These are phyloP conservation scores for Blastomyces parvus DNA, from an alignment of 2,329 filamentous ascomycete genomes.

Conservation along the genomic window DNA sequence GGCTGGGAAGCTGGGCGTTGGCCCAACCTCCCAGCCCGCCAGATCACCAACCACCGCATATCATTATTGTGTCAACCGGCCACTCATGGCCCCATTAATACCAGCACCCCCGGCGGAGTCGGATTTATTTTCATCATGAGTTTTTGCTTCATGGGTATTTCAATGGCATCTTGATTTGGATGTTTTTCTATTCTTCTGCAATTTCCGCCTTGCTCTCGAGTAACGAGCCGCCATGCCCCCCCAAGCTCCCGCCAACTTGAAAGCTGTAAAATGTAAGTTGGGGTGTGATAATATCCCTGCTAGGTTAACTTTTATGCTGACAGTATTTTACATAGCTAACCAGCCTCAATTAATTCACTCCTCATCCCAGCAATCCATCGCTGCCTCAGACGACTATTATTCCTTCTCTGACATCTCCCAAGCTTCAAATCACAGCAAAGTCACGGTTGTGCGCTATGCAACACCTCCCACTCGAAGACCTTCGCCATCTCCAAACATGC, in stretches of 20 bases:
- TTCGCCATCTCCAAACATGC: slow-evolving; percentile 23
- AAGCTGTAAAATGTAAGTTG: slow-evolving; percentile 33
- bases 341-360: slow-evolving; percentile 37
- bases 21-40: slow-evolving; percentile 5
- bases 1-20: slow-evolving; percentile 3
- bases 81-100: slow-evolving; percentile 7
- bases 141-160: background rate
- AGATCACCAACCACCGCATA: slow-evolving; percentile 9
- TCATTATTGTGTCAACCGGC: background rate
- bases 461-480: slow-evolving; percentile 34
- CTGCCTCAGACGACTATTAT: slow-evolving; percentile 43
- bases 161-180: background rate
- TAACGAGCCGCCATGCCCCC: slow-evolving; percentile 21
- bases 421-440: slow-evolving; percentile 25
- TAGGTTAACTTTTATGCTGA: slow-evolving; percentile 13
- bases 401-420: slow-evolving; percentile 38
- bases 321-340: slow-evolving; percentile 27
- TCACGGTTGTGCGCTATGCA: slow-evolving; percentile 34
- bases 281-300: slow-evolving; percentile 5
- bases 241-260: slow-evolving; percentile 24
- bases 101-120: background rate
- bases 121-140: background rate
- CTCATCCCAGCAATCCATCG: slow-evolving; percentile 38
- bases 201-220: slow-evolving; percentile 5
- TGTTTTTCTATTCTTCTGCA: background rate